Evolutionary conservation across 1,139 yeast species (phyloP).

Genomic region (Saccharomycopsis phalli): DNA sequence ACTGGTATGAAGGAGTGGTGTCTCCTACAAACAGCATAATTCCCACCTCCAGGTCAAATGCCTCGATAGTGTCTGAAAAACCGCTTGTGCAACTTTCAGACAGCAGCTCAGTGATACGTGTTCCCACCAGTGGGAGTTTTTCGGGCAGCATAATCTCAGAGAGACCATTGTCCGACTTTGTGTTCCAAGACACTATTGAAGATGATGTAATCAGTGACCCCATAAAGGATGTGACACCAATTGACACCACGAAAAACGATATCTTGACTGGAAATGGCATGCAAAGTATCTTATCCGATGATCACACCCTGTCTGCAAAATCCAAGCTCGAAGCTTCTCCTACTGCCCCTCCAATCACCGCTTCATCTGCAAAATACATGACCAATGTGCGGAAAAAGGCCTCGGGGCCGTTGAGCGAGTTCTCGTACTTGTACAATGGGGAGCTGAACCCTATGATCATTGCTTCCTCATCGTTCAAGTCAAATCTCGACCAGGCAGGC

Average conservation of each 20-base stretch:
- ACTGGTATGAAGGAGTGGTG: no score
- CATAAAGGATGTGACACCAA: conserved; percentile 11
- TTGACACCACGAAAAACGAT: no score
- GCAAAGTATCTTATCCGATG: conserved; percentile 3
- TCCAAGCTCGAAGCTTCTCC: no score
- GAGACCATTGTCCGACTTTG: conserved; percentile 11
- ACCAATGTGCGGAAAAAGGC: background rate
- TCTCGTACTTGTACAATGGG: conserved; percentile 15
- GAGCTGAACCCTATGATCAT: conserved; percentile 1
- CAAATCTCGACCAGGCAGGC: conserved; percentile 8
- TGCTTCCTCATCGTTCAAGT: conserved; percentile 12
- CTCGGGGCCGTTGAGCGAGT: conserved; percentile 13
- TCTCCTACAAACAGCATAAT: no score
- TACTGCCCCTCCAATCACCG: conserved; percentile 1
- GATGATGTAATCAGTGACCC: no score
- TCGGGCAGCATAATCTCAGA: conserved; percentile 16
- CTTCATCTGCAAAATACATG: background rate
- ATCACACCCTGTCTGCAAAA: no score
- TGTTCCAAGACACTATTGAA: background rate
- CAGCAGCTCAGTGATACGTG: background rate
- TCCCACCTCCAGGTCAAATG: no score
- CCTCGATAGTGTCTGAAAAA: conserved; percentile 9
- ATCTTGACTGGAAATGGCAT: background rate
- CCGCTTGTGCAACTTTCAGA: conserved; percentile 5
- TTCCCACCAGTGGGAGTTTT: conserved; percentile 12